Conservation (phyloP, 768 basidiomycete species). For the Neoboletus magnificus region DNA sequence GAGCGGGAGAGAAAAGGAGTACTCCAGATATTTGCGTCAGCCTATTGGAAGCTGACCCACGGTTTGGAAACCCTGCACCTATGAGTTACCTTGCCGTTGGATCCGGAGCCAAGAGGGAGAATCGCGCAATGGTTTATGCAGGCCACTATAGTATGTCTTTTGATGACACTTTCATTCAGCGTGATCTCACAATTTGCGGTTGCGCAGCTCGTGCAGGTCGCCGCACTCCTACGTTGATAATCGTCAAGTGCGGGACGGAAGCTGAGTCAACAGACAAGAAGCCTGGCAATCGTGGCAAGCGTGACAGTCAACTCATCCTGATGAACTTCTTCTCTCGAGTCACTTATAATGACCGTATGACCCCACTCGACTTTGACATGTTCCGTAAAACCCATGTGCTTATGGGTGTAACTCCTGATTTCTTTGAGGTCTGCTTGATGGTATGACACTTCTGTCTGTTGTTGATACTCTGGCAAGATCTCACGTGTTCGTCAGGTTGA, state of each 20-base stretch:
- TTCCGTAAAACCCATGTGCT: conserved; percentile 95
- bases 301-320: conserved; percentile 96
- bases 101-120: conserved; percentile 82
- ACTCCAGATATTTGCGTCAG: conserved; percentile 97
- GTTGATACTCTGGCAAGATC: background rate
- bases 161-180: background rate
- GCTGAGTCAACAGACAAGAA: conserved; percentile 84
- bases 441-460: conserved; percentile 44
- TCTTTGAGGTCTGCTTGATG: conserved; percentile 97
- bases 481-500: conserved; percentile 66
- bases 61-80: conserved; percentile 93
- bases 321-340: conserved; percentile 99
- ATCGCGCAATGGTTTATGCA: conserved; percentile 97
- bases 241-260: conserved; percentile 97
- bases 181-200: conserved; percentile 1
- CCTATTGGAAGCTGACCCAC: conserved; percentile 86
- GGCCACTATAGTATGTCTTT: conserved; percentile 91
- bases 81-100: conserved; percentile 94
- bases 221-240: conserved; percentile 88
- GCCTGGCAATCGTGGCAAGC: conserved; percentile 96
- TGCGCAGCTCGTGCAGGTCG: conserved; percentile 73
- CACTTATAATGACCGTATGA: conserved; percentile 99
- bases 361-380: conserved; percentile 94
- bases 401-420: conserved; percentile 99
- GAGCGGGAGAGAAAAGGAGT: conserved; percentile 90